Evolutionary conservation across 176 grass and related monocot genomes (phyloP).

Genomic region (Phoenix dactylifera): DNA sequence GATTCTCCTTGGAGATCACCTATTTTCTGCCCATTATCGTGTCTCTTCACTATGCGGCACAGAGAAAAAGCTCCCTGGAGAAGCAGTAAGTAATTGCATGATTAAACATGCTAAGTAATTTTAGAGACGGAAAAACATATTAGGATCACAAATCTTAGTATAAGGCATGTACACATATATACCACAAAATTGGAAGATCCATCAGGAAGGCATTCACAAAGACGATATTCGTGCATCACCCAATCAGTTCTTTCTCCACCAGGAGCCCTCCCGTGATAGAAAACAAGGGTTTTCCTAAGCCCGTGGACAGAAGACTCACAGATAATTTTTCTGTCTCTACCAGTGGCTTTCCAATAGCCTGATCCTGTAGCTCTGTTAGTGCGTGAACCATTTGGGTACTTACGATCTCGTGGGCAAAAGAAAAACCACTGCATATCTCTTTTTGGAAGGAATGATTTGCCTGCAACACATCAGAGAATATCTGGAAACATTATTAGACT

Average conservation of each 20-base stretch:
- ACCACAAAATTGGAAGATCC: conserved; percentile 82
- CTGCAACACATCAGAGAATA: conserved; percentile 23
- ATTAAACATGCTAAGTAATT: no score
- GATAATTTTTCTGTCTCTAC: conserved; percentile 77
- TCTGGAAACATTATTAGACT: background rate
- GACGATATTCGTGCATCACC: conserved; percentile 98
- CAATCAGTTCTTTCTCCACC: conserved; percentile 92
- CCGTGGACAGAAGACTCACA: conserved; percentile 56
- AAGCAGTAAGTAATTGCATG: no score
- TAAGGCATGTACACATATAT: background rate
- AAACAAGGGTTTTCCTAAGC: conserved; percentile 91
- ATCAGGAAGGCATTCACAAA: conserved; percentile 71
- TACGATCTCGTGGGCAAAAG: conserved; percentile 84
- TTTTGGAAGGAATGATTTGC: conserved; percentile 95
- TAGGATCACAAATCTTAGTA: no score
- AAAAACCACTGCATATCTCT: conserved; percentile 97
- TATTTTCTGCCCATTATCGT: conserved; percentile 33
- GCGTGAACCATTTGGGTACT: conserved; percentile 92
- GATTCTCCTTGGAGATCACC: conserved; percentile 9
- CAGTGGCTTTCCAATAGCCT: conserved; percentile 97
- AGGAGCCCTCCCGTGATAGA: conserved; percentile 83
- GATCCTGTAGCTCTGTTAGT: conserved; percentile 76
- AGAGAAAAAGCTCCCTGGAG: conserved; percentile 62
- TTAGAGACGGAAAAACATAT: no score
- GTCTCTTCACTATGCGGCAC: conserved; percentile 79